Evolutionary conservation across 176 grass and related monocot genomes (phyloP).

Genomic region (Oryza coarctata): DNA sequence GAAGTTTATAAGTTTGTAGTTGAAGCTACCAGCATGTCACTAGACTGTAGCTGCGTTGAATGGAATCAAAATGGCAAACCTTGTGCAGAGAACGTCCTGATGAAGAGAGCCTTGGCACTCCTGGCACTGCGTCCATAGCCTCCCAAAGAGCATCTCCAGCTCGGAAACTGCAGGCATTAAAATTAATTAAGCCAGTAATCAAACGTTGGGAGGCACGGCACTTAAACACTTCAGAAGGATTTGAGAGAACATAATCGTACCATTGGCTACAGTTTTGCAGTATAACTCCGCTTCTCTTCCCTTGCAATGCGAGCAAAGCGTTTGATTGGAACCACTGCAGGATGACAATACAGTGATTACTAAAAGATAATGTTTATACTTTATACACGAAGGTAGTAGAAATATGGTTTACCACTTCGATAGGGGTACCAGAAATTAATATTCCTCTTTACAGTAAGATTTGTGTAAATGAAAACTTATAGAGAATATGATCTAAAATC

Average conservation of each 20-base stretch:
- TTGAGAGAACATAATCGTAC: conserved; percentile 36
- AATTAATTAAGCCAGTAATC: conserved; percentile 14
- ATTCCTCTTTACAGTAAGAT: background rate
- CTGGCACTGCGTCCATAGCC: conserved; percentile 96
- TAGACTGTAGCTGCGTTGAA: background rate
- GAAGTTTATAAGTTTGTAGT: background rate
- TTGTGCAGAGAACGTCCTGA: conserved; percentile 97
- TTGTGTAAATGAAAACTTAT: background rate
- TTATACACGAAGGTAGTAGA: too few relatives aligned
- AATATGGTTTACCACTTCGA: too few relatives aligned
- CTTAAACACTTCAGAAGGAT: background rate
- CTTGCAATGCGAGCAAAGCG: conserved; percentile 92
- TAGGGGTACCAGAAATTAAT: background rate
- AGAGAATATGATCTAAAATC: background rate
- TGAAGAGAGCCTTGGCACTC: conserved; percentile 98
- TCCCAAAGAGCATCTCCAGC: conserved; percentile 87
- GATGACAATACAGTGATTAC: conserved; percentile 10
- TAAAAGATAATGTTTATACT: background rate
- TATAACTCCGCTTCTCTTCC: conserved; percentile 98
- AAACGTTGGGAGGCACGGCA: background rate
- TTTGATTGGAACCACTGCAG: conserved; percentile 67
- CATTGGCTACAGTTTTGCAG: conserved; percentile 90
- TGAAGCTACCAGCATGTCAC: background rate
- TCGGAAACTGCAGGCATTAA: conserved; percentile 61
- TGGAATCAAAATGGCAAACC: conserved; percentile 38